These are phyloP conservation scores for Phytophthora tubulina DNA, from an alignment of 352 stramenopile species.

Conservation along the genomic window DNA sequence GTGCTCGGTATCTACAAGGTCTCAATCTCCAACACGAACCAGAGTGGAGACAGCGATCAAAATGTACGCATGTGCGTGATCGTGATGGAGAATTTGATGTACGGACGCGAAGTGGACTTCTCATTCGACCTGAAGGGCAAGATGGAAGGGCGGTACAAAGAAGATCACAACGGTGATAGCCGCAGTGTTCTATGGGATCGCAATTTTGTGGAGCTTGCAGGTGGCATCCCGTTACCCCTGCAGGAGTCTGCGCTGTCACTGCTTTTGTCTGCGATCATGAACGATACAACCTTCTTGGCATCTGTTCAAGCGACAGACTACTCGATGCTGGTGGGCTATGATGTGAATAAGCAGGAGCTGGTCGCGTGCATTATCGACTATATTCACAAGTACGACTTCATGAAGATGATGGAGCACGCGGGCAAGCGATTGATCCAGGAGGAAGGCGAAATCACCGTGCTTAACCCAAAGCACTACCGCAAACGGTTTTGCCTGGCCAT, in stretches of 20 bases:
- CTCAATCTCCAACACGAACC: constrained; percentile 64
- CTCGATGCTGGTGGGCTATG: constrained; percentile 90
- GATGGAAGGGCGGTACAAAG: constrained; percentile 85
- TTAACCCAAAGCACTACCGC: constrained; percentile 90
- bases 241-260: constrained; percentile 87
- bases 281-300: constrained; percentile 87
- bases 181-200: constrained; percentile 84
- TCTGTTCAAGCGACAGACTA: constrained; percentile 90
- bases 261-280: constrained; percentile 85
- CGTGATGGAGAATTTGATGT: constrained; percentile 91
- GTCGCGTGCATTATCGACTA: constrained; percentile 92
- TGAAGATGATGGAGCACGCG: constrained; percentile 92
- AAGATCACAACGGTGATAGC: constrained; percentile 38
- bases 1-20: constrained; percentile 91
- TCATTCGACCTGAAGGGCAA: constrained; percentile 92
- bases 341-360: constrained; percentile 88
- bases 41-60: constrained; percentile 66
- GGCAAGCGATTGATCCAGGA: constrained; percentile 91
- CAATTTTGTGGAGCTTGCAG: constrained; percentile 88
- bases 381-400: constrained; percentile 92
- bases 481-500: constrained; percentile 88
- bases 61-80: constrained; percentile 86
- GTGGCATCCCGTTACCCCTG: constrained; percentile 82
- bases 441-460: constrained; percentile 89
- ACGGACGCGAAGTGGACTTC: constrained; percentile 86